Conservation (phyloP, 2,329 filamentous ascomycete genomes). For the Epichloe hybrida region DNA sequence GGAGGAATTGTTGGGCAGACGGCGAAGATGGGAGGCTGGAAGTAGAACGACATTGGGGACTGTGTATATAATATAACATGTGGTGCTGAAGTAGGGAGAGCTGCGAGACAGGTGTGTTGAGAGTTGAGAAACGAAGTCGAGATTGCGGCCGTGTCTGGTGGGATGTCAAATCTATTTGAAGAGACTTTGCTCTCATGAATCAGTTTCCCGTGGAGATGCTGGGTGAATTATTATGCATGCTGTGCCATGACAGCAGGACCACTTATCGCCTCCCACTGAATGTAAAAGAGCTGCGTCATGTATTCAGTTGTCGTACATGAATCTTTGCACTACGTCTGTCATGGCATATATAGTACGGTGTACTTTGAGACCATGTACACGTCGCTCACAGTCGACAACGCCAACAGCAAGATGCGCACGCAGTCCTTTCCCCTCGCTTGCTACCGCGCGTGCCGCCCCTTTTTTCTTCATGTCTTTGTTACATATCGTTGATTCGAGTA, state of each 20-base stretch:
- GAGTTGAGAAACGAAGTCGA: neutral
- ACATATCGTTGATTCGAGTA: neutral
- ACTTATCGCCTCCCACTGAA: neutral
- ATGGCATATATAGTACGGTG: neutral
- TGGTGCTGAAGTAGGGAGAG: neutral
- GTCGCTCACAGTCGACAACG: too few relatives aligned
- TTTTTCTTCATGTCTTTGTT: neutral
- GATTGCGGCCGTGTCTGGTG: neutral
- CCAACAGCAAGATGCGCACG: too few relatives aligned
- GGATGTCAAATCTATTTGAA: neutral
- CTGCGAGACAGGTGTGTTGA: neutral
- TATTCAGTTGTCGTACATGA: slow-evolving; percentile 1
- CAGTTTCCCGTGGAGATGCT: neutral
- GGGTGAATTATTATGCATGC: neutral
- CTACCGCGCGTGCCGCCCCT: too few relatives aligned
- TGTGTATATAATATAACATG: neutral
- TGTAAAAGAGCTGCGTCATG: neutral
- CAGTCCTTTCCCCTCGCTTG: too few relatives aligned
- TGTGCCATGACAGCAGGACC: neutral
- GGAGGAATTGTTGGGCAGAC: neutral
- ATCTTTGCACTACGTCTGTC: neutral
- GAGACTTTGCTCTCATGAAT: neutral
- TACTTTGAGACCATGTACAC: neutral
- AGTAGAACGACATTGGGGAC: slow-evolving; percentile 13
- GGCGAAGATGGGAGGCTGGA: slow-evolving; percentile 15